Percentiles rank a stretch among this genome's conserved stretches.
phyloP scores from a whole-genome alignment of 2,329 filamentous ascomycete species.

The Dryadomyces sulphureus region DNA sequence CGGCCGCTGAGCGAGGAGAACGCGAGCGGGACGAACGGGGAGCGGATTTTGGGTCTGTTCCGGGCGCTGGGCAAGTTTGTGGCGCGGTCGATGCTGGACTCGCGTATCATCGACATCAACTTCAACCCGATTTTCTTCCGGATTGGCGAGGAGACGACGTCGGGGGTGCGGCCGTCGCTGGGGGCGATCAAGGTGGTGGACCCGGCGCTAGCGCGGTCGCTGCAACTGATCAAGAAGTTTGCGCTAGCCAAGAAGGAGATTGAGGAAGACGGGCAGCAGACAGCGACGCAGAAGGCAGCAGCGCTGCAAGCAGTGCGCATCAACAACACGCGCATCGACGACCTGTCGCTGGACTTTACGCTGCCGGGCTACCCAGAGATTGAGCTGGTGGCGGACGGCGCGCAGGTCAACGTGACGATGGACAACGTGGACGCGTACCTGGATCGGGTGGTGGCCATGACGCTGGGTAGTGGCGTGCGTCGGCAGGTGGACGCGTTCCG shows the following conservation, averaged over 20 bases:
- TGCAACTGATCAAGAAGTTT: slow-evolving; percentile 80
- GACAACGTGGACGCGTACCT: slow-evolving; percentile 85
- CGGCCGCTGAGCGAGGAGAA: slow-evolving; percentile 76
- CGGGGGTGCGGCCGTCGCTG: slow-evolving; percentile 62
- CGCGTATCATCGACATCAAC: slow-evolving; percentile 90
- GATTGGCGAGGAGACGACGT: slow-evolving; percentile 59
- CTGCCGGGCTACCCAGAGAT: slow-evolving; percentile 81
- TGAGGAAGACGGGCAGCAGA: slow-evolving; percentile 53
- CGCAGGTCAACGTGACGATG: slow-evolving; percentile 64
- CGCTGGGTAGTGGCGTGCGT: slow-evolving; percentile 74
- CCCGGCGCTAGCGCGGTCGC: slow-evolving; percentile 66
- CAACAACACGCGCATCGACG: slow-evolving; percentile 66
- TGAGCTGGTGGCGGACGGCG: slow-evolving; percentile 63
- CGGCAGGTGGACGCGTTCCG: slow-evolving; percentile 86
- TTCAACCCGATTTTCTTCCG: slow-evolving; percentile 98
- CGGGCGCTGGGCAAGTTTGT: slow-evolving; percentile 94
- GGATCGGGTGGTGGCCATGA: slow-evolving; percentile 81
- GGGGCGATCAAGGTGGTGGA: slow-evolving; percentile 85
- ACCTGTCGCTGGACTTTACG: slow-evolving; percentile 86
- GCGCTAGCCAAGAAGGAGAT: slow-evolving; percentile 66
- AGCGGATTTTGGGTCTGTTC: slow-evolving; percentile 77
- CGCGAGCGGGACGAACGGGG: slow-evolving; percentile 59
- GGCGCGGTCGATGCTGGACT: slow-evolving; percentile 94
- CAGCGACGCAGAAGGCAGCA: slow-evolving; percentile 52
- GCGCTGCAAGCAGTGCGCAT: slow-evolving; percentile 57